Base-by-base conservation (phyloP, 1,284 basidiomycete genomes). In the Leccinum subrobustum region DNA sequence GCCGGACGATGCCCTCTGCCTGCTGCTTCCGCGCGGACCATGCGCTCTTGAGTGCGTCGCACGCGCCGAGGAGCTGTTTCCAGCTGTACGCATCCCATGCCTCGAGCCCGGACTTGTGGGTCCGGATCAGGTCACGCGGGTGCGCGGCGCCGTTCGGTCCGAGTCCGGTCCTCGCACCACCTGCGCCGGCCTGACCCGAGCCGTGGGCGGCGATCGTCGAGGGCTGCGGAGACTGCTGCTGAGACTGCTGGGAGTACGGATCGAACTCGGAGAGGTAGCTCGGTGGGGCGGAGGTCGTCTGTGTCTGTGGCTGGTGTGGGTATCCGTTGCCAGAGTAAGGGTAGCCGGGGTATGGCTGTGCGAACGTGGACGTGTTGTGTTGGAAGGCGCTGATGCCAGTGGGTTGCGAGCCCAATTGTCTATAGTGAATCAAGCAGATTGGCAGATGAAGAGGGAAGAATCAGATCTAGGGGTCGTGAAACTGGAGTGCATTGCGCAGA, bases 21-120 rank as follows among this genome's bases (percentile, higher is more conserved):
- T 85, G 83, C 56, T 69, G 76, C 69, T 80, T 83, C 59, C 82
- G 75, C 35, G 55, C 62, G 31, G 78, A 78, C 85, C 85, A 87
- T 8, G 81, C 77, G 35, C 71, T 70, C 68, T 81, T 83, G 64
- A 87, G 75, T n/a, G 73, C 72, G 62, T 85, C 83, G 61, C 85
- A 85, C 0, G 77, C 64, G 56, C 69, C 67, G 16, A 86, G 67
- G 42, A 85, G 73, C 69, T 85, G 83, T 69, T 82, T 87, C 85
- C 85, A 87, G 9, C 83, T 74, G 57, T 78, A 79, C 4, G 68
- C 35, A 61, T 87, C 83, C 85, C 85, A 87, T 6, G 77, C 75
- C 62, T 87, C 85, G 25, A 87, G 75, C 66, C 81, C 79, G 0
- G 69, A 63, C 60, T 86, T 87, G 67, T 86, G 79, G 1, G 70